A percentile compares a stretch with the other conserved stretches of the same genome.
Conservation (phyloP, 805 yeast genomes). For the Metschnikowia picachoensis region DNA sequence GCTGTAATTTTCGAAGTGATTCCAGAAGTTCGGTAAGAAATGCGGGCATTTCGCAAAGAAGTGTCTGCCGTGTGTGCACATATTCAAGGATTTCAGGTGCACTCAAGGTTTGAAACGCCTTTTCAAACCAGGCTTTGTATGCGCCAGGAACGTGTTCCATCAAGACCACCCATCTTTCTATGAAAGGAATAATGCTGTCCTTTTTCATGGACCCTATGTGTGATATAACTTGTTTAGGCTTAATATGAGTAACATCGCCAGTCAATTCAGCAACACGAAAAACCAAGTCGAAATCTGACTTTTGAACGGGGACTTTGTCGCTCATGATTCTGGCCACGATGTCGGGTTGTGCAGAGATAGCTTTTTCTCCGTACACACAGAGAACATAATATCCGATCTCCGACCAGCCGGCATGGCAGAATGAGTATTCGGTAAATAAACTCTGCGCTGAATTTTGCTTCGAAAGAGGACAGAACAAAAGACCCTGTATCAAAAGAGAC, state of each 20-base stretch:
- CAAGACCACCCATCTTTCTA: conserved; percentile 54
- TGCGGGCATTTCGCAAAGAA: conserved; percentile 12
- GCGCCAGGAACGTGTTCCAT: conserved; percentile 31
- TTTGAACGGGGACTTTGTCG: background rate
- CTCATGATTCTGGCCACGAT: conserved; percentile 13
- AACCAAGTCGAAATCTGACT: conserved; percentile 23
- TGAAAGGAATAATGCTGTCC: conserved; percentile 1
- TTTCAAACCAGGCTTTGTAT: conserved; percentile 7
- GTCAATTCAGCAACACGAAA: conserved; percentile 52
- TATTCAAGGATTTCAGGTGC: conserved; percentile 1
- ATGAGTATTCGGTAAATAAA: conserved; percentile 3
- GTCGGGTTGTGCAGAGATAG: conserved; percentile 3
- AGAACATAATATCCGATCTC: conserved; percentile 44
- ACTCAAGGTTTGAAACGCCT: background rate
- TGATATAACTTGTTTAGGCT: conserved; percentile 11
- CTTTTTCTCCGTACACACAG: conserved; percentile 40
- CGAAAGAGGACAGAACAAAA: conserved; percentile 28
- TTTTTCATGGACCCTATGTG: conserved; percentile 14
- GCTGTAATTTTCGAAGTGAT: background rate
- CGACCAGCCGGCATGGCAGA: conserved; percentile 35
- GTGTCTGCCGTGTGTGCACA: conserved; percentile 1
- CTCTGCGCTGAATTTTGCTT: conserved; percentile 13
- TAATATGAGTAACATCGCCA: conserved; percentile 24
- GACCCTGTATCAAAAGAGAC: conserved; percentile 32
- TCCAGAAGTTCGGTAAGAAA: conserved; percentile 8